Evolutionary conservation across 2,329 filamentous ascomycete genomes (phyloP).

Genomic region (Cladosporium sp.): DNA sequence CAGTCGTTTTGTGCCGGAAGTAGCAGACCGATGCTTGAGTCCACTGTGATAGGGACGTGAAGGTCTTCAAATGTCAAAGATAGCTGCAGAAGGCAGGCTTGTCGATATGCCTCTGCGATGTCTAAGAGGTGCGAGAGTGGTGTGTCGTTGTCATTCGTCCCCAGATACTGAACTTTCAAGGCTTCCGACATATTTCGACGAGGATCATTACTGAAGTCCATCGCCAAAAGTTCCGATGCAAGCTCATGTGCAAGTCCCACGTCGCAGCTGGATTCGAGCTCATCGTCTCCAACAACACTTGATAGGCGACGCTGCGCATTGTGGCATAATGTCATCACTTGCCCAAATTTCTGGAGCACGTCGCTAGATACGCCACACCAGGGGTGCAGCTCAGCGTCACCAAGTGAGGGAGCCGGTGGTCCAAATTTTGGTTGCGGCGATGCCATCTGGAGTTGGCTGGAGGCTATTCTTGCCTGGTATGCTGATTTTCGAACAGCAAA

Average conservation of each 20-base stretch:
- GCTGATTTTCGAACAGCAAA: background rate
- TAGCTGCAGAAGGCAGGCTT: slow-evolving; percentile 22
- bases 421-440: background rate
- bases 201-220: background rate
- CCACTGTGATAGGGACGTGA: background rate
- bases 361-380: slow-evolving; percentile 16
- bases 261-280: background rate
- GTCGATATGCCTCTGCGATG: slow-evolving; percentile 24
- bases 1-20: background rate
- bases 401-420: background rate
- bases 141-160: slow-evolving; percentile 22
- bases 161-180: background rate
- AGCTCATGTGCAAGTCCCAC: slow-evolving; percentile 3
- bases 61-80: slow-evolving; percentile 22
- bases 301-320: background rate
- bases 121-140: slow-evolving; percentile 22
- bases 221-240: background rate
- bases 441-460: background rate
- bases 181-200: background rate
- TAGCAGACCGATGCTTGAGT: background rate
- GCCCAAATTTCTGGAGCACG: slow-evolving; percentile 7
- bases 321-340: slow-evolving; percentile 12
- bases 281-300: background rate
- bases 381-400: slow-evolving; percentile 7
- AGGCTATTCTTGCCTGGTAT: background rate